These are phyloP conservation scores for Magnolia officinalis DNA, from an alignment of 164 flowering plant species.

Conservation along the genomic window DNA sequence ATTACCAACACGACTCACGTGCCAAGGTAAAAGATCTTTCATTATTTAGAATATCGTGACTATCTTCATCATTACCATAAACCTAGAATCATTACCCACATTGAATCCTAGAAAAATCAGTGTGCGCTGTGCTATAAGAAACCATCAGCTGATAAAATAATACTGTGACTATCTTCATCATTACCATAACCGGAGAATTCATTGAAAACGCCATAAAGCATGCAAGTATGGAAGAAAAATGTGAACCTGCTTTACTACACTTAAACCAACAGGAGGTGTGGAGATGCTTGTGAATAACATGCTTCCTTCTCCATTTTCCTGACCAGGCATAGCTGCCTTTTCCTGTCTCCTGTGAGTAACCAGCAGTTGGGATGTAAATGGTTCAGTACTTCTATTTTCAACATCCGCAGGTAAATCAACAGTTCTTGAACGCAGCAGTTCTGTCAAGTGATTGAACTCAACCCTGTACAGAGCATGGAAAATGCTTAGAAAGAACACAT, in stretches of 20 bases:
- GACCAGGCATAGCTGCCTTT: neutral
- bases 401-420: constrained; percentile 28
- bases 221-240: neutral
- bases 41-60: too few relatives aligned
- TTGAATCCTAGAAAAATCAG: too few relatives aligned
- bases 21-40: too few relatives aligned
- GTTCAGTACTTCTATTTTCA: constrained; percentile 32
- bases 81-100: too few relatives aligned
- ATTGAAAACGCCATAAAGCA: neutral
- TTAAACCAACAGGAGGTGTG: constrained; percentile 31
- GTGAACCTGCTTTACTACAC: constrained; percentile 25
- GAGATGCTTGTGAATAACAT: constrained; percentile 15
- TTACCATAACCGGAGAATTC: neutral
- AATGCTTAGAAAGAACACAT: neutral
- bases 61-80: too few relatives aligned
- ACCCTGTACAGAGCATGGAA: constrained; percentile 39
- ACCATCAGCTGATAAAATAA: too few relatives aligned
- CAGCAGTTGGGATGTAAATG: constrained; percentile 16
- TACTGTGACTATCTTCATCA: too few relatives aligned
- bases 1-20: too few relatives aligned
- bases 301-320: constrained; percentile 4
- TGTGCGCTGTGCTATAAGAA: too few relatives aligned
- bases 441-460: constrained; percentile 70
- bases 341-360: constrained; percentile 13
- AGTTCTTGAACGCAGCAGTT: constrained; percentile 61